These are phyloP conservation scores for Mesostigma viride DNA, from an alignment of 139 green algal species.

Conservation along the genomic window DNA sequence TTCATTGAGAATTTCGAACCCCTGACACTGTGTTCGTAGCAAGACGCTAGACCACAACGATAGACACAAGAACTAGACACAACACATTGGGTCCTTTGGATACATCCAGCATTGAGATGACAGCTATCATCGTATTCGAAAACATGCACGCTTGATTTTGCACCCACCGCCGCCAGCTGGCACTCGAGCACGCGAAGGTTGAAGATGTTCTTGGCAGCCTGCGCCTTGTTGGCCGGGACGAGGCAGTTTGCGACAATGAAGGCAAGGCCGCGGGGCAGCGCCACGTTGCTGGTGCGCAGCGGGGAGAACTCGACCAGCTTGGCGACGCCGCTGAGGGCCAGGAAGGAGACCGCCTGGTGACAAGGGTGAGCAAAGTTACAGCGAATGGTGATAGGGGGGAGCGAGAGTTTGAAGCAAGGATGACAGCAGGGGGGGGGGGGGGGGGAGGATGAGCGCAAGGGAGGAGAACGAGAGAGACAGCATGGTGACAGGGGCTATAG, in stretches of 20 bases:
- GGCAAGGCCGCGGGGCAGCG: slow-evolving; percentile 56
- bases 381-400: not conserved
- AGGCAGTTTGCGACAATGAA: slow-evolving; percentile 94
- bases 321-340: slow-evolving; percentile 60
- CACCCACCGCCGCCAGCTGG: slow-evolving; percentile 58
- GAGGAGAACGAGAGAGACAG: too few species aligned
- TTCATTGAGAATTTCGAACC: too few species aligned
- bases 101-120: not conserved
- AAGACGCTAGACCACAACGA: too few species aligned
- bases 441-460: too few species aligned
- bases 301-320: slow-evolving; percentile 69
- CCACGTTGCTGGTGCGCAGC: slow-evolving; percentile 68
- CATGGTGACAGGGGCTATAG: too few species aligned
- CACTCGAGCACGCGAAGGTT: slow-evolving; percentile 95
- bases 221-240: slow-evolving; percentile 80
- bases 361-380: too few species aligned
- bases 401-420: not conserved
- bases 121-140: not conserved
- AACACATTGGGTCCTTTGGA: not conserved
- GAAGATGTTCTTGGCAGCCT: slow-evolving; percentile 70
- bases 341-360: slow-evolving; percentile 88
- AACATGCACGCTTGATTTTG: not conserved
- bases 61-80: not conserved
- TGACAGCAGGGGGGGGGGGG: too few species aligned
- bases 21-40: too few species aligned